Evolutionary conservation across 2,329 filamentous ascomycete species (phyloP).

Genomic region (Aspergillus sergii): DNA sequence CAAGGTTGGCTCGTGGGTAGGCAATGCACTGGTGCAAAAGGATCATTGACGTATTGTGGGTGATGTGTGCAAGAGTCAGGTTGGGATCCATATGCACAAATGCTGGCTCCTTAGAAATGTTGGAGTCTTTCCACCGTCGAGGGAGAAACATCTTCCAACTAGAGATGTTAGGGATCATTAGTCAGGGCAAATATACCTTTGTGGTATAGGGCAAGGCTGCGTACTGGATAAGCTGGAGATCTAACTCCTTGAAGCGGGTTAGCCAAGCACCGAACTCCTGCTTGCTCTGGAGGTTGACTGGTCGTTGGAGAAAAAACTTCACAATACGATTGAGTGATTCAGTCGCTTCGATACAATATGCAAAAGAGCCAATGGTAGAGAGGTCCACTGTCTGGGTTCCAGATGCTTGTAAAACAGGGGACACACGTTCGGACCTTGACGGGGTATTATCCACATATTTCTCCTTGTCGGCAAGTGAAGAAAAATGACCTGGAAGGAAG

Average conservation of each 20-base stretch:
- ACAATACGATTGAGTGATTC: conserved; percentile 51
- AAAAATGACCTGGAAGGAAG: conserved; percentile 34
- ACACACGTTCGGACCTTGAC: conserved; percentile 2
- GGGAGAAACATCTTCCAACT: neutral
- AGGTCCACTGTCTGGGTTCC: conserved; percentile 36
- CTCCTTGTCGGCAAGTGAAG: neutral
- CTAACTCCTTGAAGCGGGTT: neutral
- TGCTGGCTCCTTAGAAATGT: neutral
- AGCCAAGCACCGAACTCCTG: conserved; percentile 40
- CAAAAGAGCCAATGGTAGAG: conserved; percentile 49
- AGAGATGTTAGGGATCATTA: neutral
- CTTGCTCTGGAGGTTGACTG: conserved; percentile 36
- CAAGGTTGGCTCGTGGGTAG: conserved; percentile 26
- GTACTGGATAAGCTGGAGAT: neutral
- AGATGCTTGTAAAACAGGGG: neutral
- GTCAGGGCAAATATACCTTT: neutral
- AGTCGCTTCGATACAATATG: conserved; percentile 52
- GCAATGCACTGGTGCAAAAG: conserved; percentile 53
- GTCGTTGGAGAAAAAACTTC: conserved; percentile 50
- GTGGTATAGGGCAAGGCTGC: neutral
- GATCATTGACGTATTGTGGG: conserved; percentile 55
- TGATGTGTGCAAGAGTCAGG: conserved; percentile 52
- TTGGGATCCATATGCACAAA: conserved; percentile 49
- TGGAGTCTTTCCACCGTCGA: neutral
- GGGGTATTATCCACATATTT: neutral